Evolutionary conservation across 495 filamentous ascomycete genomes (phyloP).

Genomic region (Talaromyces nanjingensis): DNA sequence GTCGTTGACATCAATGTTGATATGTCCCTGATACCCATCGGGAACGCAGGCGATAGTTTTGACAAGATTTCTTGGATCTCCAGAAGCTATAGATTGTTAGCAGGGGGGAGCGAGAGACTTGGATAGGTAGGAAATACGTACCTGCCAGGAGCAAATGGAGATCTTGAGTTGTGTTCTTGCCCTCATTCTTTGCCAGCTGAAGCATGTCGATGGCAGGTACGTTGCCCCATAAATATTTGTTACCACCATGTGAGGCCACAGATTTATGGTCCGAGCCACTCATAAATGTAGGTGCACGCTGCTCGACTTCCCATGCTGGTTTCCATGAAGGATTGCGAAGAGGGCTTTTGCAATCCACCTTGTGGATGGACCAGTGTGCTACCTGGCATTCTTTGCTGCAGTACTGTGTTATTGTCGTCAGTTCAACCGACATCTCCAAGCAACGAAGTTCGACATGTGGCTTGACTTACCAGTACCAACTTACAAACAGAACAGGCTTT

Average conservation of each 20-base stretch:
- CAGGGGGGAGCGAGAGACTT: neutral
- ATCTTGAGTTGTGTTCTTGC: constrained; percentile 17
- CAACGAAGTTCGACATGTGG: neutral
- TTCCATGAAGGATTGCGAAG: constrained; percentile 11
- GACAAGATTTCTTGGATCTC: constrained; percentile 38
- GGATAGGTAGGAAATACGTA: constrained; percentile 12
- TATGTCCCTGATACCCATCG: constrained; percentile 11
- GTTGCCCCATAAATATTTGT: constrained; percentile 36
- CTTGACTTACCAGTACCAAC: neutral
- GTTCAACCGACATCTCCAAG: neutral
- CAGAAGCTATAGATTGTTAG: constrained; percentile 27
- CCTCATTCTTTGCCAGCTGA: constrained; percentile 34
- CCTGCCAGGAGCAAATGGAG: constrained; percentile 34
- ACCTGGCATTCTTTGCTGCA: constrained; percentile 9
- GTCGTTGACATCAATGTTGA: constrained; percentile 35
- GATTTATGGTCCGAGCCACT: constrained; percentile 12
- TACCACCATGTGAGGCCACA: neutral
- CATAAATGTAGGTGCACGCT: constrained; percentile 9
- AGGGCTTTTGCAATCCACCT: constrained; percentile 8
- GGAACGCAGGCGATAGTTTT: constrained; percentile 30
- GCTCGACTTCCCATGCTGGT: constrained; percentile 11
- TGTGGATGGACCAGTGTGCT: constrained; percentile 12
- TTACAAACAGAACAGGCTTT: neutral
- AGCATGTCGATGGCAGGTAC: constrained; percentile 39
- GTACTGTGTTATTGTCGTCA: neutral